Evolutionary conservation across 129 eudicot species (phyloP).

Genomic region (Mikania micrantha): DNA sequence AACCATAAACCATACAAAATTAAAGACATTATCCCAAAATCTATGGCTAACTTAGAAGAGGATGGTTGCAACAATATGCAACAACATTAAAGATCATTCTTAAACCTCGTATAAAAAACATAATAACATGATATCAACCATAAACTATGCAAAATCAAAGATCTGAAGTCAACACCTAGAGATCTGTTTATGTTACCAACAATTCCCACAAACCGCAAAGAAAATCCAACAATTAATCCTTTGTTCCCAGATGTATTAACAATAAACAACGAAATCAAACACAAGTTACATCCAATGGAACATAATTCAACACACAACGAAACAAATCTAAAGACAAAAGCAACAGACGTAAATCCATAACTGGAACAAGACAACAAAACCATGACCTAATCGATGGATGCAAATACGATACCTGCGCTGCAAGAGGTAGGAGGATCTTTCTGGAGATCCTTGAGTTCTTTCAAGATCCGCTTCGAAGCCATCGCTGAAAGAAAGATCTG

Average conservation of each 20-base stretch:
- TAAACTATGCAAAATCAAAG: neutral
- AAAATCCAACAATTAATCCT: neutral
- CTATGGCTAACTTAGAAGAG: neutral
- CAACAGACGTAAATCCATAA: neutral
- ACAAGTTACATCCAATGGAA: neutral
- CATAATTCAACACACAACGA: neutral
- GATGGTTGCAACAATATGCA: neutral
- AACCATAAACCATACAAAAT: neutral
- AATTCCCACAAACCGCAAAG: neutral
- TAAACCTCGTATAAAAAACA: neutral
- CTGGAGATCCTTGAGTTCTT: conserved; percentile 71
- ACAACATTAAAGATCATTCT: neutral
- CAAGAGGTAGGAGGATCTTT: conserved; percentile 81
- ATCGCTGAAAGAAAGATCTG: conserved; percentile 30
- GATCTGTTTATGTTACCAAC: conserved; percentile 5
- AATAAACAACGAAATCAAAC: neutral
- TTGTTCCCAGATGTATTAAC: neutral
- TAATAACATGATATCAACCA: neutral
- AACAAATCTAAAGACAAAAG: neutral
- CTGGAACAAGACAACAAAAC: neutral
- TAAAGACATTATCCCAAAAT: neutral
- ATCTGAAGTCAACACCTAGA: no score
- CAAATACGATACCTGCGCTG: conserved; percentile 47
- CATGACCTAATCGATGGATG: neutral
- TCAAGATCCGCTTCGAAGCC: conserved; percentile 75